Percentiles rank a stretch among this genome's conserved stretches.
Conservation (phyloP, 306 rosid genomes). For the Rosa lucieae region DNA sequence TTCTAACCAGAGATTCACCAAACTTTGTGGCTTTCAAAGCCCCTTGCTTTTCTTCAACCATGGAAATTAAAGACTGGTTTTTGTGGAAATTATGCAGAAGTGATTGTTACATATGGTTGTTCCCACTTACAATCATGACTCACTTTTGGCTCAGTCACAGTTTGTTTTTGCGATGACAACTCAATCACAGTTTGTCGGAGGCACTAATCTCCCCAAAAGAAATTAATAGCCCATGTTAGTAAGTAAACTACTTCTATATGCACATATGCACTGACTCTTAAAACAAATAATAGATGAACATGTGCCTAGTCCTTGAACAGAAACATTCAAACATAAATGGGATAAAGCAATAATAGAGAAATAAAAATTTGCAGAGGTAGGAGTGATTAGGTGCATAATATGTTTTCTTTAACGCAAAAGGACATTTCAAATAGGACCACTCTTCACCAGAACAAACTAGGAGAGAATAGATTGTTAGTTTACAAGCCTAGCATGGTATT, state of each 20-base stretch:
- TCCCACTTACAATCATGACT: not conserved
- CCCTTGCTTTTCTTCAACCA: too few species aligned
- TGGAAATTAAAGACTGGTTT: not conserved
- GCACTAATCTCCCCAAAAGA: not conserved
- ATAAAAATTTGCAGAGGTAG: not conserved
- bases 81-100: not conserved
- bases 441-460: not conserved
- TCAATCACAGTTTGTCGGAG: not conserved
- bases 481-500: not conserved
- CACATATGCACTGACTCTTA: not conserved
- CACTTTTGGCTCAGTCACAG: not conserved
- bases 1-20: not conserved
- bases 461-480: not conserved
- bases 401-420: not conserved
- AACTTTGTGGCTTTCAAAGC: not conserved
- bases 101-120: not conserved
- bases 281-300: not conserved
- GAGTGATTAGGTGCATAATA: not conserved
- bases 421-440: not conserved
- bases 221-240: not conserved
- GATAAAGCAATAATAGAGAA: not conserved
- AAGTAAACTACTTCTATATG: not conserved
- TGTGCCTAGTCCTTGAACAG: not conserved
- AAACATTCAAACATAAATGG: not conserved
- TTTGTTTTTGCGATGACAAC: too few species aligned